Percentiles rank a stretch among this genome's conserved stretches.
Evolutionary conservation across 2,329 filamentous ascomycete genomes (phyloP).

Genomic region (Cordyceps fumosorosea): DNA sequence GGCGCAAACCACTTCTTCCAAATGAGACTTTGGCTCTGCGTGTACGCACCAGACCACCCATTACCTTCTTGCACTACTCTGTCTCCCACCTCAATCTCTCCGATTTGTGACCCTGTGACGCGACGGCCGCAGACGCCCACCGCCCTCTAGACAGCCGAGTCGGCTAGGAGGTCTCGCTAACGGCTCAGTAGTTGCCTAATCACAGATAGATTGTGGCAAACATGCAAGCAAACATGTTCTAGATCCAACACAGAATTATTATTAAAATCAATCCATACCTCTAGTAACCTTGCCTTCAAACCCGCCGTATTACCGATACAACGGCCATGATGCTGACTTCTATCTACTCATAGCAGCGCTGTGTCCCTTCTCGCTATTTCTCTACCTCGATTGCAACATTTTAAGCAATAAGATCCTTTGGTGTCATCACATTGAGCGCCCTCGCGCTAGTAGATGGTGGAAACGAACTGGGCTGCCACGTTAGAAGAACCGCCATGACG

Average conservation of each 20-base stretch:
- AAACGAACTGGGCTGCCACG: background rate
- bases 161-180: background rate
- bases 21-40: slow-evolving; percentile 19
- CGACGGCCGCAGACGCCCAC: background rate
- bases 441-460: background rate
- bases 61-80: background rate
- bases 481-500: background rate
- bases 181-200: background rate
- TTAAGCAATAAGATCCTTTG: too few species aligned
- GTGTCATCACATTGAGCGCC: too few species aligned
- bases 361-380: too few species aligned
- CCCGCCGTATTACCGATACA: too few species aligned
- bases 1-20: slow-evolving; percentile 8
- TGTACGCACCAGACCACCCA: slow-evolving; percentile 21
- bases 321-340: too few species aligned
- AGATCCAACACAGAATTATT: too few species aligned
- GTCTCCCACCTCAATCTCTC: background rate
- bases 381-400: too few species aligned
- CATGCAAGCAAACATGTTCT: background rate
- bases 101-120: background rate
- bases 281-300: too few species aligned
- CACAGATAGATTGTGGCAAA: background rate
- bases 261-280: too few species aligned
- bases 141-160: background rate
- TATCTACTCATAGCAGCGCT: too few species aligned